Conservation (phyloP, 805 yeast species). For the Starmera quercuum region DNA sequence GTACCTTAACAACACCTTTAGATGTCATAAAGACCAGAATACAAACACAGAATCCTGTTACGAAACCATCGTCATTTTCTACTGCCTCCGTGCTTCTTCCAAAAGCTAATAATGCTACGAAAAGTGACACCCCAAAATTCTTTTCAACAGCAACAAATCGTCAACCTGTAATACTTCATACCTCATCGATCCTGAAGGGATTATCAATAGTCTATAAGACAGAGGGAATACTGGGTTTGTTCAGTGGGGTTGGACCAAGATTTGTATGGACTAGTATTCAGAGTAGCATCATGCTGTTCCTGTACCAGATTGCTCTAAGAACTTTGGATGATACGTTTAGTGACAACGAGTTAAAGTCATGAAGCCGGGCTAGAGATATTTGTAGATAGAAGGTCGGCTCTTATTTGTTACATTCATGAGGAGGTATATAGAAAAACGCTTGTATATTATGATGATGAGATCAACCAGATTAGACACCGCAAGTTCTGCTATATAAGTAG, state of each 20-base stretch:
- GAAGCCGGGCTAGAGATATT: too few relatives aligned
- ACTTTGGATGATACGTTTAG: constrained; percentile 18
- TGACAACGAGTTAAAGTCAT: too few relatives aligned
- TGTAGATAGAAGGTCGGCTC: too few relatives aligned
- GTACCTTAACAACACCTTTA: constrained; percentile 80
- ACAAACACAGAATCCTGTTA: constrained; percentile 67
- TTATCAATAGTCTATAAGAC: constrained; percentile 48
- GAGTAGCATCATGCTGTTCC: constrained; percentile 84
- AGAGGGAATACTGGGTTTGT: constrained; percentile 76
- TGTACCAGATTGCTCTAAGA: constrained; percentile 74
- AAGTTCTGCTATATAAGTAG: too few relatives aligned
- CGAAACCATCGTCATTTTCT: constrained; percentile 1
- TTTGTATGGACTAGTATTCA: constrained; percentile 95
- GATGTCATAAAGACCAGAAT: constrained; percentile 90
- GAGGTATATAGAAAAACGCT: too few relatives aligned
- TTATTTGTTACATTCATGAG: too few relatives aligned
- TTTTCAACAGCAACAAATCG: constrained; percentile 6
- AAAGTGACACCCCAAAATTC: constrained; percentile 6
- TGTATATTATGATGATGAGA: too few relatives aligned
- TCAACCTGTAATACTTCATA: constrained; percentile 17
- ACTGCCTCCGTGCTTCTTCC: constrained; percentile 5
- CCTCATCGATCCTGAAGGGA: constrained; percentile 44
- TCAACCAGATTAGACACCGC: too few relatives aligned
- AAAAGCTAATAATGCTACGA: constrained; percentile 13
- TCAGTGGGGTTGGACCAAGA: constrained; percentile 95